Percentiles rank a stretch among this genome's conserved stretches.
phyloP scores from a whole-genome alignment of 179 eudicot species.

The Nepenthes alata region DNA sequence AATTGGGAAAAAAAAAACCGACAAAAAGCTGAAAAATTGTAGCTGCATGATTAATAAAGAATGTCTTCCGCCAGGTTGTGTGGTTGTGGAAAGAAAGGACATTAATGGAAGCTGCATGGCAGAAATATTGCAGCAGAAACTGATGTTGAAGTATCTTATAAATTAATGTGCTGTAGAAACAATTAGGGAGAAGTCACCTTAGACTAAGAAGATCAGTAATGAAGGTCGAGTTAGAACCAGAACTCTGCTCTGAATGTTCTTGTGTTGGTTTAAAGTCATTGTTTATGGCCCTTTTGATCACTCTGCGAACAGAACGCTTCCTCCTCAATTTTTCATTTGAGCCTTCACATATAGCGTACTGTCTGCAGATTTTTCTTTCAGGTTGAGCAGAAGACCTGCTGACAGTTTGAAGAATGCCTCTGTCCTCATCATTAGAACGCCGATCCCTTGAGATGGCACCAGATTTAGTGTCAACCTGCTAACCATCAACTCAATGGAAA shows the following conservation, averaged over 20 bases:
- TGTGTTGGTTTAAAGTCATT: constrained; percentile 43
- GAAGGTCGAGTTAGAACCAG: constrained; percentile 36
- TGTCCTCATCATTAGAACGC: constrained; percentile 29
- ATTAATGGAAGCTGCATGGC: too few relatives aligned
- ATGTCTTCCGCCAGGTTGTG: too few relatives aligned
- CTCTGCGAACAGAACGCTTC: constrained; percentile 67
- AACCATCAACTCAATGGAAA: background rate
- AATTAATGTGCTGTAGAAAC: background rate
- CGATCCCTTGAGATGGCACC: constrained; percentile 24
- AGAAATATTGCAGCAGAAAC: too few relatives aligned
- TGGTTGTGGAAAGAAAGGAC: too few relatives aligned
- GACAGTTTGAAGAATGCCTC: constrained; percentile 28
- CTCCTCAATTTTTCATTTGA: constrained; percentile 78
- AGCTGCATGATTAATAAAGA: background rate
- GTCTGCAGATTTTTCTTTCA: constrained; percentile 54
- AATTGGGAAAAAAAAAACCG: too few relatives aligned
- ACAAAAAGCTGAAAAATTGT: constrained; percentile 11
- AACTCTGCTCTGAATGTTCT: constrained; percentile 34
- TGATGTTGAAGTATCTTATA: background rate
- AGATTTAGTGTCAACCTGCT: constrained; percentile 53
- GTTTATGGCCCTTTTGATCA: constrained; percentile 36
- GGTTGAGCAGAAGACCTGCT: constrained; percentile 41
- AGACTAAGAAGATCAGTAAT: constrained; percentile 28
- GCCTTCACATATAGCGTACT: constrained; percentile 74
- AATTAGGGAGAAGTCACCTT: constrained; percentile 28